phyloP scores from a whole-genome alignment of 192 early-diverging fungal genomes.

The Coemansia sp. region DNA sequence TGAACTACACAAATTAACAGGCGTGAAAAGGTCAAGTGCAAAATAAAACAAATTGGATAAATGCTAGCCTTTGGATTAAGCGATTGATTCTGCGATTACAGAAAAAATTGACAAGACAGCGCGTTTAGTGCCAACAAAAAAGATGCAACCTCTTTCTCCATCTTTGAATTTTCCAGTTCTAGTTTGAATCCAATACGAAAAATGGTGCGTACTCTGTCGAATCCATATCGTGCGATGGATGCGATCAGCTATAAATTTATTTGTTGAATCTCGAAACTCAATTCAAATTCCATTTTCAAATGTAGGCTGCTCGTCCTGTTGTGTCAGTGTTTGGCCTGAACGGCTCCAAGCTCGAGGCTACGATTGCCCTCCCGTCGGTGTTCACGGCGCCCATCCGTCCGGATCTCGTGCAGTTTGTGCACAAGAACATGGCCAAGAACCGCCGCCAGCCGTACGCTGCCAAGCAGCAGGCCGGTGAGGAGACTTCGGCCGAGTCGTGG shows the following conservation, averaged over 20 bases:
- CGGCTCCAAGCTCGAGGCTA: conserved; percentile 72
- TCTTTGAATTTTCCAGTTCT: conserved; percentile 1
- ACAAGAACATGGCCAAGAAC: conserved; percentile 99
- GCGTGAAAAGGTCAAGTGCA: no score
- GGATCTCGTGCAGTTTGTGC: conserved; percentile 91
- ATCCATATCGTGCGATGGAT: conserved; percentile 3
- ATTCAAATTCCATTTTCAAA: conserved; percentile 3
- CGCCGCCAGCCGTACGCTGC: conserved; percentile 96
- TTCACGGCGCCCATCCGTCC: conserved; percentile 97
- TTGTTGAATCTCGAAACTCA: not conserved
- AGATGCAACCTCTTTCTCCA: not conserved
- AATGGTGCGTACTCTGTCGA: not conserved
- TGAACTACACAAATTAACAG: no score
- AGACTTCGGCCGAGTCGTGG: conserved; percentile 98
- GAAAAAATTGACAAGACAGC: not conserved
- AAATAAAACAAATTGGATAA: no score
- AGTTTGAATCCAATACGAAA: not conserved
- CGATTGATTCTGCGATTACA: not conserved
- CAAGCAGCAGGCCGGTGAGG: conserved; percentile 95
- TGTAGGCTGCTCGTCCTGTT: conserved; percentile 73
- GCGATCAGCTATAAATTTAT: not conserved
- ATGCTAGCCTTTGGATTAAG: not conserved
- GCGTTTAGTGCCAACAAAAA: not conserved
- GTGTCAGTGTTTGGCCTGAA: conserved; percentile 85
- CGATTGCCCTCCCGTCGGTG: conserved; percentile 82